Conservation (phyloP, 331 rosid species). For the Pyrus hybrid region DNA sequence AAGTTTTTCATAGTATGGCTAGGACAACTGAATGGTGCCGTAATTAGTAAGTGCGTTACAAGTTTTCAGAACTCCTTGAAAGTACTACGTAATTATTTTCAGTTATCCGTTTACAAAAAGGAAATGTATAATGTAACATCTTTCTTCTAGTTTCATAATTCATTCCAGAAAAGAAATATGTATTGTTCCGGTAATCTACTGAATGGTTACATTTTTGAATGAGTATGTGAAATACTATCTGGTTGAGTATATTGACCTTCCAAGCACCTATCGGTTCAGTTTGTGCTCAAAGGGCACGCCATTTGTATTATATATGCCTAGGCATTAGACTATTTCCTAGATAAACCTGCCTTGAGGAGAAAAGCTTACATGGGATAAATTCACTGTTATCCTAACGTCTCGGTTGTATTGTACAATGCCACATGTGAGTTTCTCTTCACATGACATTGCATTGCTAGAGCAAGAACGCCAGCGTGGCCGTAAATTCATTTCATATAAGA, state of each 20-base stretch:
- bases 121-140: not conserved
- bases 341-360: not conserved
- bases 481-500: too few relatives aligned
- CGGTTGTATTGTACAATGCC: not conserved
- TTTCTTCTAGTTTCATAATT: too few relatives aligned
- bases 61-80: not conserved
- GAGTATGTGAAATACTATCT: not conserved
- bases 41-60: not conserved
- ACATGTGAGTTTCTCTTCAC: not conserved
- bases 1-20: slow-evolving; percentile 9
- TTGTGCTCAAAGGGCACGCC: not conserved
- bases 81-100: not conserved
- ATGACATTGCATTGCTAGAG: not conserved
- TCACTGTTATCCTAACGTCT: too few relatives aligned
- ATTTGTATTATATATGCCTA: not conserved
- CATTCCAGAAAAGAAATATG: too few relatives aligned
- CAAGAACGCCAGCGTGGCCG: not conserved
- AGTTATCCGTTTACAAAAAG: not conserved
- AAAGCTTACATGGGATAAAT: not conserved
- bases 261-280: not conserved
- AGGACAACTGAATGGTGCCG: not conserved
- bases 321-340: not conserved
- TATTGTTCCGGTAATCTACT: not conserved
- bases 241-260: not conserved
- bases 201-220: not conserved